Base-by-base conservation (phyloP, 2,329 filamentous ascomycete genomes). In the Cercospora nicotianae region DNA sequence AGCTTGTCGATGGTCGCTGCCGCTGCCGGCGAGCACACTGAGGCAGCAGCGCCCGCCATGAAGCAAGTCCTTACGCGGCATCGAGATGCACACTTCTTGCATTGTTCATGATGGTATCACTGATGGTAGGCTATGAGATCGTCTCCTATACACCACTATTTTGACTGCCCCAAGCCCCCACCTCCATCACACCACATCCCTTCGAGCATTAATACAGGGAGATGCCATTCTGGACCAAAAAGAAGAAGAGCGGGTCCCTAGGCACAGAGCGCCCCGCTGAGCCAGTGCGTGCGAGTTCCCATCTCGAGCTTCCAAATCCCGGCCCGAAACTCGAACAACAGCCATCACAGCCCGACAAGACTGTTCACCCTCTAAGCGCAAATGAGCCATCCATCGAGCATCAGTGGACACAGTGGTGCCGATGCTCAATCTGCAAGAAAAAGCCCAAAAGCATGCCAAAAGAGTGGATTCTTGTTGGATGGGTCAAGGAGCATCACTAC, bases 391-490 rank as follows among this genome's bases (percentile, higher is more conserved):
- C 61, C 26, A 23, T 23, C 16, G 28, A 36, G 18, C 61, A 63
- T n/a, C 61, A 63, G 23, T 63, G 61, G 61, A 31, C 26, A 18
- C 23, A 51, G 18, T 28, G 45, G 18, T 63, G 61, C 31, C 28
- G 28, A 26, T 63, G 61, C 28, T 13, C 23, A 5, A 45, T 63
- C 16, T 63, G 61, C 30, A 45, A 48, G 39, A 55, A 30, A 18
- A 63, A 63, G 48, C 61, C 61, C 4, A 26, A 28, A 57, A 36
- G 33, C 30, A 45, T 63, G 20, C 61, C 61, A 13, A 28, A 31
- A 18, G 61, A 63, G 13, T 63, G 61, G 61, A 30, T 63, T 10
- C 61, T 63, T 23, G 61, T 63, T 16, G 61, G 39, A 36, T 63
- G 61, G 61, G 45, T 51, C n/a, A 63, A 63, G 48, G 28, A 51